Conservation (phyloP, 306 rosid genomes). For the Vachellia pachyceras region DNA sequence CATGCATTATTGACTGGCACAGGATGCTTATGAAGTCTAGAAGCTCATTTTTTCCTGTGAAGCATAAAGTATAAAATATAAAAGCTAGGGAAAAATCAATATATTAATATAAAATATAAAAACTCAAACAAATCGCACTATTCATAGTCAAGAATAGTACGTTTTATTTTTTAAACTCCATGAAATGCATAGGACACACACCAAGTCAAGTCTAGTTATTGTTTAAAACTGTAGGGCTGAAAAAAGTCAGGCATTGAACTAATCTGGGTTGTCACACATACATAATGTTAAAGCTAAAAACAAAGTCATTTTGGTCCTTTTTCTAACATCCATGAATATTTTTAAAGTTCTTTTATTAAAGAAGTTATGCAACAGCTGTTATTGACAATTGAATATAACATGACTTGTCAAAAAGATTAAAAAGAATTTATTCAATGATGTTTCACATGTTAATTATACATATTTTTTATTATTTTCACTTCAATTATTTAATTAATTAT, state of each 20-base stretch:
- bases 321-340: neutral
- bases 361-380: neutral
- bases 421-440: neutral
- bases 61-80: neutral
- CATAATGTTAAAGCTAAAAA: neutral
- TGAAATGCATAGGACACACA: neutral
- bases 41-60: slow-evolving; percentile 3
- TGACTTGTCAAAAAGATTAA: neutral
- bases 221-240: neutral
- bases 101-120: neutral
- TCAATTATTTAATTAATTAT: neutral
- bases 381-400: neutral
- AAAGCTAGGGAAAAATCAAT: neutral
- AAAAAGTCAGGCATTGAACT: neutral
- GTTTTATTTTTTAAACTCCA: neutral
- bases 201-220: neutral
- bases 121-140: neutral
- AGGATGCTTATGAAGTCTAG: slow-evolving; percentile 16
- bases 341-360: neutral
- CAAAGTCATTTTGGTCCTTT: slow-evolving; percentile 3
- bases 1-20: slow-evolving; percentile 2
- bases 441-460: neutral
- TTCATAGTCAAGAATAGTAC: neutral
- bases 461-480: neutral
- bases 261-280: neutral